These are phyloP conservation scores for Aspergillus flavus DNA, from an alignment of 2,329 filamentous ascomycete species.

Conservation along the genomic window DNA sequence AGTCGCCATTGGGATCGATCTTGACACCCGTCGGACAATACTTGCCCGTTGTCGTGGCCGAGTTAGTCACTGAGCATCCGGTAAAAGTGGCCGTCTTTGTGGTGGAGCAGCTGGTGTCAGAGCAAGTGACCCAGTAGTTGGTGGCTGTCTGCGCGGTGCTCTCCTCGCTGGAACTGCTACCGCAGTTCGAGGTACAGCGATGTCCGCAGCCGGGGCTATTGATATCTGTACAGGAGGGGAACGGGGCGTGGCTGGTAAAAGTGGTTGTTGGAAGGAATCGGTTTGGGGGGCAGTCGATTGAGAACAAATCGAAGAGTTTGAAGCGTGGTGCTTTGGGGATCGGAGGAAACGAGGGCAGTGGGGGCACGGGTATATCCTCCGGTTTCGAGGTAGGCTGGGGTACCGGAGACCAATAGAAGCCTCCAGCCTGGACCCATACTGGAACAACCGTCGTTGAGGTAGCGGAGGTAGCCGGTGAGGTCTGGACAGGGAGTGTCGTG, in stretches of 20 bases:
- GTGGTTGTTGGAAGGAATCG: slow-evolving; percentile 8
- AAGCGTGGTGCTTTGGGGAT: neutral
- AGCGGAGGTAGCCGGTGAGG: too few relatives aligned
- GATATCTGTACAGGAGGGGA: neutral
- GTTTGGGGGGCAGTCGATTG: neutral
- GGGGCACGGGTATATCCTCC: neutral
- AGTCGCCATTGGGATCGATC: neutral
- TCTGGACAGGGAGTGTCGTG: too few relatives aligned
- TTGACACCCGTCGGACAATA: neutral
- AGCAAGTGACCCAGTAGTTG: neutral
- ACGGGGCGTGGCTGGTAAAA: neutral
- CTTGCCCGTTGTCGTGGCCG: neutral
- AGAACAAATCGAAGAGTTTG: neutral
- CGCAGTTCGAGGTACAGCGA: neutral
- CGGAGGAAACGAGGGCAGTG: neutral
- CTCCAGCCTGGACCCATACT: too few relatives aligned
- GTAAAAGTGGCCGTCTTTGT: neutral
- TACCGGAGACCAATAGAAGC: neutral
- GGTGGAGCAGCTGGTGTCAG: neutral
- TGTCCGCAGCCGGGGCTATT: neutral
- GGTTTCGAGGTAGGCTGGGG: neutral
- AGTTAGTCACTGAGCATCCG: neutral
- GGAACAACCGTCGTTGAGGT: too few relatives aligned
- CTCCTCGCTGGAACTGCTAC: neutral
- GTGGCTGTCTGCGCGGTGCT: neutral